Conservation (phyloP, 305 asterid genomes). For the Caryopteris hybrid region DNA sequence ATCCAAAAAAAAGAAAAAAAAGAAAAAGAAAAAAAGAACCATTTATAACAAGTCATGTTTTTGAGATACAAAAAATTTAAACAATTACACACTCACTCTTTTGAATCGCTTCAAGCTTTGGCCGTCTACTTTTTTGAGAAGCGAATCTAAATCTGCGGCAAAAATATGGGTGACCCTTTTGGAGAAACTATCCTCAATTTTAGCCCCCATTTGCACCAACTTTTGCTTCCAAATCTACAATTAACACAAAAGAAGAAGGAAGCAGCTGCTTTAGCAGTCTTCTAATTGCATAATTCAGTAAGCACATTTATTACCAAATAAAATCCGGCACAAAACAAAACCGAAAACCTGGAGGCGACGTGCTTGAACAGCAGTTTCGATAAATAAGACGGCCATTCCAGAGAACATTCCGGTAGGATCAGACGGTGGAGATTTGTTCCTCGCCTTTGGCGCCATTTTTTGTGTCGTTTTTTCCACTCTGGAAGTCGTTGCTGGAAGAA, state of each 20-base stretch:
- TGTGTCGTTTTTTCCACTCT: background rate
- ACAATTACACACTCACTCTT: conserved; percentile 44
- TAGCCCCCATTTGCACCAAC: conserved; percentile 82
- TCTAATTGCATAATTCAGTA: background rate
- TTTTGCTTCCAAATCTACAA: conserved; percentile 85
- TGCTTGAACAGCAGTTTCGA: conserved; percentile 53
- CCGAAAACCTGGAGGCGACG: conserved; percentile 70
- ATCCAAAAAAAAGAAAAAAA: too few species aligned
- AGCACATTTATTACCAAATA: background rate
- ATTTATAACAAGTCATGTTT: background rate
- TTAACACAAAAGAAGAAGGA: background rate
- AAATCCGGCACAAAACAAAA: background rate
- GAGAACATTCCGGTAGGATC: conserved; percentile 85
- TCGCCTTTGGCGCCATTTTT: conserved; percentile 78
- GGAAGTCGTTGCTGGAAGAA: conserved; percentile 8
- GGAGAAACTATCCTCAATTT: conserved; percentile 43
- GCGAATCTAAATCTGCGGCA: conserved; percentile 47
- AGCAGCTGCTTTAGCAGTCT: background rate
- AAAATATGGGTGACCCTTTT: conserved; percentile 67
- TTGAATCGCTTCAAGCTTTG: conserved; percentile 44
- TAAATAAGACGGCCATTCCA: conserved; percentile 52
- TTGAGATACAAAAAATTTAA: background rate
- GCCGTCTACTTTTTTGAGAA: conserved; percentile 42
- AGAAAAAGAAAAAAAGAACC: too few species aligned
- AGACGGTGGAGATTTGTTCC: conserved; percentile 46